Base-by-base conservation (phyloP, 805 yeast species). In the Saturnispora gosingensis region DNA sequence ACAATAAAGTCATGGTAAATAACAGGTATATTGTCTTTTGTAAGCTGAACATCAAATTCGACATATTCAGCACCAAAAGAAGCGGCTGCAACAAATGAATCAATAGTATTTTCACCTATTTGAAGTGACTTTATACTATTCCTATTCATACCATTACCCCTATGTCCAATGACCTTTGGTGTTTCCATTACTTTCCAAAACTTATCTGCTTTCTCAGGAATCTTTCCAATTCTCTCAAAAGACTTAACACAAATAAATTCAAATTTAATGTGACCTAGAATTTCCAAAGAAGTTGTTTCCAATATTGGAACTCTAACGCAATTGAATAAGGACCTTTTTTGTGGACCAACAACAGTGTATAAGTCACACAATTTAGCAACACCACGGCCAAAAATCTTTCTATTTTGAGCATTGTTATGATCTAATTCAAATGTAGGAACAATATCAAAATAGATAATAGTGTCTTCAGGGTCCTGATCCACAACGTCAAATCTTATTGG, bases 31-130 rank as follows among this genome's bases (percentile, higher is more conserved):
- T 74, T 74, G 66, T 91, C 98, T 63, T 89, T 88, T 15, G 98
- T 91, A 58, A 91, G 72, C 64, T 91, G 98, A 45, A 91, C 98
- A 67, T 91, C 98, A 65, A 91, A 91, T 68, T 91, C 98, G 49
- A 91, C 97, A 62, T 91, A 91, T 2, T 95, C 84, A 1, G 98
- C 98, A 40, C 98, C 98, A 57, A 91, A 72, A 2, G 95, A 88
- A 0, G 97, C 96, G 0, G 98, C 98, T 11, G 96, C 95, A 63
- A 91, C 85, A 61, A 91, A 91, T 0, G 96, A 86, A 61, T 91
- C 97, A 20, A 91, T 85, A 0, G 98, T 91, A 65, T 91, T 91
- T 62, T 91, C 98, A 42, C 98, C 98, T 54, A 91, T 74, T 67
- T 91, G 98, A 61, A 91, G 74, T 3, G 96, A 85, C 55, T 80